Evolutionary conservation across 2,329 filamentous ascomycete genomes (phyloP), one percentile per base, ranked within the genome.

Genomic region (Apiospora pterosperma): DNA sequence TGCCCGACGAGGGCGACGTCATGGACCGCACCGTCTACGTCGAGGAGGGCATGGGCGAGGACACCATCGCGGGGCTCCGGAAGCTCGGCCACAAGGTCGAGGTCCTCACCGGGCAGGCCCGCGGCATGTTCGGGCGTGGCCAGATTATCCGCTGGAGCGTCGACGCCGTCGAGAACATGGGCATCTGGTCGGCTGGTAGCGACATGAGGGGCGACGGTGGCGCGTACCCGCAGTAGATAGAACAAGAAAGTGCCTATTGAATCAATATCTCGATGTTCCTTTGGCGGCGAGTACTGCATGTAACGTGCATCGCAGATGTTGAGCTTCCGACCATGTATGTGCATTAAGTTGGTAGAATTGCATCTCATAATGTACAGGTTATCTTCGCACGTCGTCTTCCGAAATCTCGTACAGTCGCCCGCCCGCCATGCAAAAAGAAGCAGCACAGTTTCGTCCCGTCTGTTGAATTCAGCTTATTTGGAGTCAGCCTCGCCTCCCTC

Each of bases 141-240:
- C 94, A 98, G 82, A 85, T 97, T 60, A 96, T 97, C 67, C 82
- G 92, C 65, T 88, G 88, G 74, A 89, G 91, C 75, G 81, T 90
- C 31, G 93, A 97, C 69, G 76, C 80, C 0, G 75, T 86, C 4
- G 92, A 96, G 52, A 87, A 88, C 4, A 82, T 85, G 36, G 82
- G 87, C 7, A 84, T 98, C 2, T 98, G 92, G 87, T 96, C 92
- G 63, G 95, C 89, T 0, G 95, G 93, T 0, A 97, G 94, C 76
- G 95, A 99, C 81, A 84, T 87, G 71, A 86, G 96, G 66, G 95
- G 92, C 0, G 95, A 99, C 77, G 95, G 96, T 0, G 87, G 76
- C 2, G 87, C 87, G 8, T 89, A 84, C 74, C 87, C 87, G 39
- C 76, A 77, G 59, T 84, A 77, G 68, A 39, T n/a, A 11, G 5